Evolutionary conservation across 1,284 basidiomycete species (phyloP), one percentile per base, ranked within the genome.

Genomic region (Cutaneotrichosporon cyanovorans): DNA sequence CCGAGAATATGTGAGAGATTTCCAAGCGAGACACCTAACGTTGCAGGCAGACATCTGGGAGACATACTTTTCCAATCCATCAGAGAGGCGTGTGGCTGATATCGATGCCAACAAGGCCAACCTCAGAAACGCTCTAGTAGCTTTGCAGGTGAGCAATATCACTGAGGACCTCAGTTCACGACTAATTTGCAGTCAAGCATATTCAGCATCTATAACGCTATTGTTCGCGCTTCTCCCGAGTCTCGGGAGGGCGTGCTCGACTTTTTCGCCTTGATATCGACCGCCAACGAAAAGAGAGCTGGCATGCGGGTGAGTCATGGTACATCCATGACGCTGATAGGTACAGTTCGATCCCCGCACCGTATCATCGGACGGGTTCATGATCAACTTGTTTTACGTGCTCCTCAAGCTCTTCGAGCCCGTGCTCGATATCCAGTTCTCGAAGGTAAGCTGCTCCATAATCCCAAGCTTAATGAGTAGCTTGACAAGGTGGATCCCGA

Each of bases 401-500:
- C 71, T 97, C 20, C 75, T 92, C 35, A 80, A 83, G 18, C 87
- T 99, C 58, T 85, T 90, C n/a, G 88, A 91, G 57, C 95, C 95
- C 0, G 96, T 98, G 65, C 90, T 97, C 78, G 93, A 98, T 67
- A 82, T 86, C 0, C 81, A 79, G 46, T 93, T 84, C 61, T 82
- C 83, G 42, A 98, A 97, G 78, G 88, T 84, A 59, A 40, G 71
- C n/a, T n/a, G n/a, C n/a, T n/a, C n/a, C n/a, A n/a, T n/a, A n/a
- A n/a, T n/a, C n/a, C n/a, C n/a, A n/a, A n/a, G n/a, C n/a, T n/a
- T 46, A 35, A 34, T 44, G 45, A 30, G 10, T 55, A 92, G 87
- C 83, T 95, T 60, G 87, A 97, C 66, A 85, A 87, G 45, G 87
- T 98, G 46, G 92, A 98, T 62, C 75, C 82, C 4, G 73, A 83